A percentile compares a stretch with the other conserved stretches of the same genome.
These are phyloP conservation scores for Penicillium expansum DNA, from an alignment of 2,329 filamentous ascomycete genomes.

Conservation along the genomic window DNA sequence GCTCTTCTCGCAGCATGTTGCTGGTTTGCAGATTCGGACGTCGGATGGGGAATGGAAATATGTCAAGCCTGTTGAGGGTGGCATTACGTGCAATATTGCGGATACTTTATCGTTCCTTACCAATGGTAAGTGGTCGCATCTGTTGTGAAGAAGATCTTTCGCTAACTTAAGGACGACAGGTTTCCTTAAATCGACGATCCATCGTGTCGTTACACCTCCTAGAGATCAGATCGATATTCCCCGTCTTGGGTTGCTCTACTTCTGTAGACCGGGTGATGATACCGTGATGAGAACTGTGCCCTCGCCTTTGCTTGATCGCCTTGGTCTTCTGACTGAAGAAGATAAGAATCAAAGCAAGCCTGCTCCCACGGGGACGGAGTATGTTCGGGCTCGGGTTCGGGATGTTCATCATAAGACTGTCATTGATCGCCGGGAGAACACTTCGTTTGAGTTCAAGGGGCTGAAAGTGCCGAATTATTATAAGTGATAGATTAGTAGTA, in stretches of 20 bases:
- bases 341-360: conserved; percentile 39
- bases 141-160: fast-evolving
- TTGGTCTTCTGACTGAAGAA: conserved; percentile 41
- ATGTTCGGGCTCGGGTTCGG: conserved; percentile 48
- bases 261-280: conserved; percentile 38
- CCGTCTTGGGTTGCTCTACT: conserved; percentile 40
- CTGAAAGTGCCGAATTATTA: conserved; percentile 42
- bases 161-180: conserved; percentile 2
- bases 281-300: conserved; percentile 31
- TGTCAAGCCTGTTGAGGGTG: conserved; percentile 50
- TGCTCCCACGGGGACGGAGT: conserved; percentile 45
- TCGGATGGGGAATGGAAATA: conserved; percentile 50
- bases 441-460: conserved; percentile 46
- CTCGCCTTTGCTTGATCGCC: conserved; percentile 37
- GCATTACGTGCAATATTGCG: conserved; percentile 52
- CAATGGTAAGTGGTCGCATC: conserved; percentile 34
- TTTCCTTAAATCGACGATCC: conserved; percentile 35
- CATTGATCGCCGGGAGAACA: conserved; percentile 45
- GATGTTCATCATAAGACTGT: conserved; percentile 49
- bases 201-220: conserved; percentile 38
- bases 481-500: not conserved
- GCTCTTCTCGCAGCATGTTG: conserved; percentile 58
- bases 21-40: conserved; percentile 54
- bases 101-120: conserved; percentile 52
- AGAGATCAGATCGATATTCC: conserved; percentile 33